phyloP scores from a whole-genome alignment of 1,139 yeast species.

The Yamadazyma trypodendri region DNA sequence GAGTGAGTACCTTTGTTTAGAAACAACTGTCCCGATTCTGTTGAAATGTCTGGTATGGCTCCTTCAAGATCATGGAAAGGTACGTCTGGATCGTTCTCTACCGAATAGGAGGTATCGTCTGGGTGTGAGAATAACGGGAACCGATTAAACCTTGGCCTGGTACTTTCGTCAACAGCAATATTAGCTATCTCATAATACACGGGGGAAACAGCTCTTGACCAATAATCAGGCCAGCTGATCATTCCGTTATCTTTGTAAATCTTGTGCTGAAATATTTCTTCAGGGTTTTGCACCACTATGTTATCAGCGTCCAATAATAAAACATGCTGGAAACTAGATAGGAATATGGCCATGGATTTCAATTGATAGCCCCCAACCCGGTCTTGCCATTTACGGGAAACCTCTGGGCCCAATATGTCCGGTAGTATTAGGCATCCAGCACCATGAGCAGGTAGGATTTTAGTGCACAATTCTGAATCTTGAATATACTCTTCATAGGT shows the following conservation, averaged over 20 bases:
- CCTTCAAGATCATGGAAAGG: constrained; percentile 48
- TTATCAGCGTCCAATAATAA: constrained; percentile 46
- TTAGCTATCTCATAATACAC: constrained; percentile 65
- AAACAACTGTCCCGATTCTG: constrained; percentile 66
- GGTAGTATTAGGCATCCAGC: constrained; percentile 31
- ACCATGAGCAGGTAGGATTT: constrained; percentile 20
- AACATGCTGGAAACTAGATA: constrained; percentile 42
- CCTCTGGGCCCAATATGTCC: constrained; percentile 29
- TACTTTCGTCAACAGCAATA: constrained; percentile 27
- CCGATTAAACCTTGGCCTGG: constrained; percentile 24
- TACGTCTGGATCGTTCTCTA: not conserved
- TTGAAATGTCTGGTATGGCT: constrained; percentile 56
- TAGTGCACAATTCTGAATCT: constrained; percentile 24
- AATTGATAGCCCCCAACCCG: constrained; percentile 33
- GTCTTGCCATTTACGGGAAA: constrained; percentile 25
- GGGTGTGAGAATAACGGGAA: constrained; percentile 18
- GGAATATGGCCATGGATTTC: constrained; percentile 26
- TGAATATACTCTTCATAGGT: constrained; percentile 23
- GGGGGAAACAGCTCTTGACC: constrained; percentile 75
- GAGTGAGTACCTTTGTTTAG: constrained; percentile 55
- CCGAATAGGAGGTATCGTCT: not conserved
- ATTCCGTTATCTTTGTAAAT: constrained; percentile 58
- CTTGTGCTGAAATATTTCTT: constrained; percentile 47
- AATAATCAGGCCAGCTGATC: constrained; percentile 81
- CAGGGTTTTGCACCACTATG: constrained; percentile 36